Evolutionary conservation across 208 protist genomes (phyloP), one percentile per base, ranked within the genome.

Genomic region (Trypanosoma lewisi): DNA sequence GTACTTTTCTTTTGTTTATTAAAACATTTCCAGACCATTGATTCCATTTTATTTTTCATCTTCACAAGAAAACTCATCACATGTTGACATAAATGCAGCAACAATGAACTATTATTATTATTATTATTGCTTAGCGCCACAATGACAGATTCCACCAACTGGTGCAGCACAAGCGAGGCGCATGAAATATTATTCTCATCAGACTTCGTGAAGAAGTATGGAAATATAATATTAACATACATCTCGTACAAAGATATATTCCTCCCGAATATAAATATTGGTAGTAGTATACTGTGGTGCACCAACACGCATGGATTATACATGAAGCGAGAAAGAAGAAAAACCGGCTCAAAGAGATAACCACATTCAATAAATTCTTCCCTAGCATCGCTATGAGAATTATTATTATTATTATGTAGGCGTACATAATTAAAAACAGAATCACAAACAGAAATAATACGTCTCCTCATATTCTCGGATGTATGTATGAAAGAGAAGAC

Each of bases 61-160:
- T 42, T 31, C 2, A 54, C 2, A 8, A 73, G 17, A 34, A 63
- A 41, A 27, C 53, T 19, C 5, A 30, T 55, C 4, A 73, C 12
- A 34, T 73, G 57, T 37, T 55, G 27, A 16, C 31, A 21, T 6
- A 73, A 42, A 16, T 61, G 21, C 21, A 59, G 45, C 23, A 73
- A n/a, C n/a, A n/a, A n/a, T n/a, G n/a, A n/a, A n/a, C n/a, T 53
- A 55, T 19, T 39, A 11, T 60, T 36, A 63, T 58, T 53, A 3
- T 73, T 60, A 23, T 61, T 54, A 30, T 52, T 54, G 25, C 36
- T 45, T 4, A 73, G 28, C 17, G 33, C 8, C 25, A 48, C 44
- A 49, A 73, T 61, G 27, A 73, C 56, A 39, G 59, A 61, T 50
- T 73, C 67, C 4, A 53, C 67, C 14, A 73, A 34, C 5, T 60